Percentiles rank a stretch among this genome's conserved stretches.
phyloP scores from a whole-genome alignment of 192 early-diverging fungal genomes.

The Coemansia sp. region DNA sequence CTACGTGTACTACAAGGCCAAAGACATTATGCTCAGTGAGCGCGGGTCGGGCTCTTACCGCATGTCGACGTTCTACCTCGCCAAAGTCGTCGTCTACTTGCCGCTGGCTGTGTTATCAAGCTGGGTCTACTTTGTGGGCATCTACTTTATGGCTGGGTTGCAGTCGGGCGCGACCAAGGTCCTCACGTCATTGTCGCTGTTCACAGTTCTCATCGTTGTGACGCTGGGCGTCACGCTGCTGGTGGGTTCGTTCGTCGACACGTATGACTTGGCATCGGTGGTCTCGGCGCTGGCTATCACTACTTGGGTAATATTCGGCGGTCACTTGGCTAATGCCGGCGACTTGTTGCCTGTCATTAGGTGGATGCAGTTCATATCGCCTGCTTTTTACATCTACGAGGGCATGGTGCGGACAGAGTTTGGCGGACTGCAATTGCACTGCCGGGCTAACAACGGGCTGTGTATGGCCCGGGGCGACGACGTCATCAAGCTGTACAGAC shows the following conservation, averaged over 20 bases:
- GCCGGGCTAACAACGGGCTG: slow-evolving; percentile 47
- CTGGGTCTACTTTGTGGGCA: slow-evolving; percentile 50
- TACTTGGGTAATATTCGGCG: slow-evolving; percentile 54
- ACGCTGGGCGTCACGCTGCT: slow-evolving; percentile 49
- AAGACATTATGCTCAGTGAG: slow-evolving; percentile 64
- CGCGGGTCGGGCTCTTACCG: slow-evolving; percentile 69
- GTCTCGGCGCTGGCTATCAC: slow-evolving; percentile 42
- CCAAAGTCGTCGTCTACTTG: slow-evolving; percentile 62
- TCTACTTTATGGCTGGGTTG: slow-evolving; percentile 57
- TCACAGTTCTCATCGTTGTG: slow-evolving; percentile 43
- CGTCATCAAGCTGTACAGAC: slow-evolving; percentile 47
- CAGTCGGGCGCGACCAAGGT: slow-evolving; percentile 32
- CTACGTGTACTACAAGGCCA: slow-evolving; percentile 54
- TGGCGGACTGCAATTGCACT: slow-evolving; percentile 42
- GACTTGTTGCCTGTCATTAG: slow-evolving; percentile 49
- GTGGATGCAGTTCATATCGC: slow-evolving; percentile 58
- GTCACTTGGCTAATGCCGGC: slow-evolving; percentile 53
- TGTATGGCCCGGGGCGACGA: slow-evolving; percentile 53
- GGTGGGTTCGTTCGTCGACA: slow-evolving; percentile 48
- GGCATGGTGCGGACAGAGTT: slow-evolving; percentile 57
- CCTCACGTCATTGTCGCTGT: slow-evolving; percentile 41
- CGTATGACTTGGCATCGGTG: slow-evolving; percentile 49
- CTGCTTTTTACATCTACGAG: slow-evolving; percentile 51
- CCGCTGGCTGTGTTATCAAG: slow-evolving; percentile 51
- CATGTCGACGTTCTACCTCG: slow-evolving; percentile 61